A percentile compares a stretch with the other conserved stretches of the same genome.
phyloP scores from a whole-genome alignment of 208 protist genomes.

The Crithidia sp. region DNA sequence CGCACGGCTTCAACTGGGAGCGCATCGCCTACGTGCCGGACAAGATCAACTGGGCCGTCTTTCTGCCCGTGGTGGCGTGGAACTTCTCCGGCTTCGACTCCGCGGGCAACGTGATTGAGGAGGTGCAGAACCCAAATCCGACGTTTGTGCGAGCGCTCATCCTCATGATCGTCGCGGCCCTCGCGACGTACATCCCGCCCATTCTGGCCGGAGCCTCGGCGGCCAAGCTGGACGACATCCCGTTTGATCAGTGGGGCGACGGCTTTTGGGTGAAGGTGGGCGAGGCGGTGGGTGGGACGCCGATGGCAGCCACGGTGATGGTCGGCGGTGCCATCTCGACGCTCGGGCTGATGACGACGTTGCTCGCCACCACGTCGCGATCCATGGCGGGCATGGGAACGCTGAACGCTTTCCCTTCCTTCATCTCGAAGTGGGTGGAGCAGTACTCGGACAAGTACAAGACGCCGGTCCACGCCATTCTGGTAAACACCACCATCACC shows the following conservation, averaged over 20 bases:
- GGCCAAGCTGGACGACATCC: slow-evolving; percentile 45
- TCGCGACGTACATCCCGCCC: slow-evolving; percentile 85
- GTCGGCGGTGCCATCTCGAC: slow-evolving; percentile 84
- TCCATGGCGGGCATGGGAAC: slow-evolving; percentile 88
- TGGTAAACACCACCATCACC: slow-evolving; percentile 79
- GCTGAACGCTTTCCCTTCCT: slow-evolving; percentile 78
- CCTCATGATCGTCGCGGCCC: slow-evolving; percentile 79
- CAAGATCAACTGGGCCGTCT: slow-evolving; percentile 82
- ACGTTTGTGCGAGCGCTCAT: slow-evolving; percentile 87
- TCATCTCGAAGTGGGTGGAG: slow-evolving; percentile 71
- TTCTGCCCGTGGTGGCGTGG: slow-evolving; percentile 88
- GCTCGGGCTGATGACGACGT: slow-evolving; percentile 84
- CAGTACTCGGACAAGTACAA: slow-evolving; percentile 56
- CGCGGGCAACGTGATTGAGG: slow-evolving; percentile 90
- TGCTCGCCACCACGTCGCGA: slow-evolving; percentile 85
- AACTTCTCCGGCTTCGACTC: slow-evolving; percentile 93
- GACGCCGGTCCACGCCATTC: slow-evolving; percentile 82
- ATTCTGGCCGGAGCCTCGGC: slow-evolving; percentile 84
- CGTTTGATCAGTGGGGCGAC: slow-evolving; percentile 81
- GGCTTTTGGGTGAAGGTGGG: slow-evolving; percentile 91
- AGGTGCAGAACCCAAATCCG: slow-evolving; percentile 82
- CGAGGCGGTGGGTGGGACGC: slow-evolving; percentile 79
- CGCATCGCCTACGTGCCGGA: slow-evolving; percentile 74
- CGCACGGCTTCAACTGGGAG: slow-evolving; percentile 78
- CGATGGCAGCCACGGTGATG: slow-evolving; percentile 76